Base-by-base conservation (phyloP, 805 yeast species). In the Candida boleticola region DNA sequence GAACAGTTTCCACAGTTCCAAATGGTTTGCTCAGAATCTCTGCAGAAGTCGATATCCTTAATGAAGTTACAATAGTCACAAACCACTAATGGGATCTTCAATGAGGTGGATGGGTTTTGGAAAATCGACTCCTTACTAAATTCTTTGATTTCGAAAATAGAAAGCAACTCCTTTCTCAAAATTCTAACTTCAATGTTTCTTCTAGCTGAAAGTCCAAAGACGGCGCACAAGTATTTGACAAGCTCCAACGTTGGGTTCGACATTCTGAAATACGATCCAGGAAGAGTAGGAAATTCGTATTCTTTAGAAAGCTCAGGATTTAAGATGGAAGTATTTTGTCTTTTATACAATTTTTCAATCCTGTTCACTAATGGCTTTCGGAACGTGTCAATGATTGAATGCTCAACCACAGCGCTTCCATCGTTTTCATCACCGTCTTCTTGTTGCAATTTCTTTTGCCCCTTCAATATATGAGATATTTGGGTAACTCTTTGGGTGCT, bases 21-120 rank as follows among this genome's bases (percentile, higher is more conserved):
- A 18, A 79, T 60, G n/a, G 50, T 51, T 4, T 42, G 51, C 4
- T 73, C 76, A 34, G 76, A 78, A 50, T 84, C 86, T 32, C 82
- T 79, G 61, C 97, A 90, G 40, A 90, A 71, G 65, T 92, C 97
- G 38, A 92, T 67, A 52, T 87, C 96, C 22, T 82, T 68, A 29
- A 82, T 77, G 51, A 70, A 76, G 46, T 81, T 83, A 66, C 99
- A 93, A 51, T 82, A 76, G 46, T 79, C 84, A 66, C 99, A 93
- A 4, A 85, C 68, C 4, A 89, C 74, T 34, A 82, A 83, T 1
- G 83, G 76, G 3, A 93, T 61, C 27, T 73, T 65, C 46, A 93
- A 69, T 0, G 86, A 76, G 0, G 86, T 71, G 39, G 93, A 77
- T 13, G 97, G 97, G 55, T 89, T 80, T 31, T 60, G 63, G 62